phyloP scores from a whole-genome alignment of 2,329 filamentous ascomycete genomes.

The Ceratocystiopsis brevicomis region DNA sequence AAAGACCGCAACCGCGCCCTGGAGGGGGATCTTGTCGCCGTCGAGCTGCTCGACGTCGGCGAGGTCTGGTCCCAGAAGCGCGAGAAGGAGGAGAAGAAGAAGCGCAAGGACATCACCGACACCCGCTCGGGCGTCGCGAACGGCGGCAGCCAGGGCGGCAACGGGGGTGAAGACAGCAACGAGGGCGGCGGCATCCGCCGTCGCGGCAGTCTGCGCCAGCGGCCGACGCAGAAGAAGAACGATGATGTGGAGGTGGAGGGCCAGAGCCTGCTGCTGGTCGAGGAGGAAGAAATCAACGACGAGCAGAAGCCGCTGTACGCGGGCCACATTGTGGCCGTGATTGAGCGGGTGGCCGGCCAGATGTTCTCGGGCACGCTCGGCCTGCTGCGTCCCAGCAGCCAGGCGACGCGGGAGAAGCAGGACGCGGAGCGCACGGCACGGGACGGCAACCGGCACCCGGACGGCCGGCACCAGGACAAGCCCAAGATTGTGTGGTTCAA shows the following conservation, averaged over 20 bases:
- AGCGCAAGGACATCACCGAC: slow-evolving; percentile 95
- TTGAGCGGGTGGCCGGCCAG: slow-evolving; percentile 90
- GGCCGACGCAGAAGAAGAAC: slow-evolving; percentile 98
- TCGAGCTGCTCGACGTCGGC: slow-evolving; percentile 92
- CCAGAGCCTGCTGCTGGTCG: slow-evolving; percentile 86
- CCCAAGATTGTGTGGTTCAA: slow-evolving; percentile 99
- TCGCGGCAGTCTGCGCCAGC: slow-evolving; percentile 85
- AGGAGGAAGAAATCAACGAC: slow-evolving; percentile 97
- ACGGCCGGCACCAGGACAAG: slow-evolving; percentile 78
- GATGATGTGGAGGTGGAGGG: slow-evolving; percentile 98
- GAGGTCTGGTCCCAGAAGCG: slow-evolving; percentile 98
- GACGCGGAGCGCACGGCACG: slow-evolving; percentile 68
- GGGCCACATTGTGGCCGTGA: slow-evolving; percentile 89
- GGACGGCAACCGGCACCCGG: slow-evolving; percentile 47
- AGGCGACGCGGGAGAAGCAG: slow-evolving; percentile 98
- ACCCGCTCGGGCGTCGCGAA: slow-evolving; percentile 61
- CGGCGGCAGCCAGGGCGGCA: slow-evolving; percentile 45
- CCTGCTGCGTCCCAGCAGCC: slow-evolving; percentile 83
- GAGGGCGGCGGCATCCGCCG: slow-evolving; percentile 65
- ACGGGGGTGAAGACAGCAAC: slow-evolving; percentile 40
- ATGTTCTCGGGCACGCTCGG: slow-evolving; percentile 98
- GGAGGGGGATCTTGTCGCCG: slow-evolving; percentile 85
- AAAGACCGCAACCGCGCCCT: slow-evolving; percentile 95
- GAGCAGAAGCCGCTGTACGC: slow-evolving; percentile 96
- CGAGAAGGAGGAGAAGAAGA: slow-evolving; percentile 99